Conservation (phyloP, 2,329 filamentous ascomycete genomes). For the Aspergillus intermedius region DNA sequence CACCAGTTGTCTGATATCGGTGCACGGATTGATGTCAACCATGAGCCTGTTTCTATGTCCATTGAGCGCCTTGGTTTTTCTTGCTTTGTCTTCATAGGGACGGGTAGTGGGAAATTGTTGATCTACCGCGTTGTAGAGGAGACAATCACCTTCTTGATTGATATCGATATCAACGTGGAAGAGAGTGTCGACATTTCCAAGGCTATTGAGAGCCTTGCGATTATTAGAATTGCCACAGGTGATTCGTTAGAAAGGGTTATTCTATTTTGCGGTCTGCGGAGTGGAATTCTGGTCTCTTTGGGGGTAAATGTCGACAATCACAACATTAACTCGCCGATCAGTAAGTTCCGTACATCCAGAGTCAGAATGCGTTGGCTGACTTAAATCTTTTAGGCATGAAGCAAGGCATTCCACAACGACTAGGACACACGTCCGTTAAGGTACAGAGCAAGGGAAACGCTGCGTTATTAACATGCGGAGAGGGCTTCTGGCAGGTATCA, state of each 20-base stretch:
- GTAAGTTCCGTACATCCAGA: slow-evolving; percentile 13
- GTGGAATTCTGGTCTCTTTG: slow-evolving; percentile 37
- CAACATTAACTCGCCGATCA: slow-evolving; percentile 16
- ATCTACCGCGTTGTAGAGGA: slow-evolving; percentile 23
- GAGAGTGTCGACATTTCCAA: slow-evolving; percentile 24
- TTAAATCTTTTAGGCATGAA: slow-evolving; percentile 21
- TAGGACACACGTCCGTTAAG: slow-evolving; percentile 33
- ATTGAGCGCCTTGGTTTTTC: slow-evolving; percentile 22
- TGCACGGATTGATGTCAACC: slow-evolving; percentile 17
- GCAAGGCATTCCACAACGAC: slow-evolving; percentile 21
- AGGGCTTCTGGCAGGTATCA: slow-evolving; percentile 34
- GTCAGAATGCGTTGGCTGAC: background rate
- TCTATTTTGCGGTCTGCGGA: slow-evolving; percentile 42
- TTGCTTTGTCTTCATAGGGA: slow-evolving; percentile 34
- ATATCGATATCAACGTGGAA: slow-evolving; percentile 18
- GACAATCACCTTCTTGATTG: slow-evolving; percentile 15
- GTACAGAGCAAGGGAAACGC: slow-evolving; percentile 25
- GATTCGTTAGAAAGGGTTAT: slow-evolving; percentile 11
- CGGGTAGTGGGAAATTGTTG: slow-evolving; percentile 30
- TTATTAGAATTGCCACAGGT: slow-evolving; percentile 16
- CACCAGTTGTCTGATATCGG: slow-evolving; percentile 18
- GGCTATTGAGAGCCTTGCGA: slow-evolving; percentile 29
- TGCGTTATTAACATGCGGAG: slow-evolving; percentile 31
- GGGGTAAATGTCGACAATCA: slow-evolving; percentile 20
- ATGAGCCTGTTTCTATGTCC: slow-evolving; percentile 32